phyloP scores from a whole-genome alignment of 2,329 filamentous ascomycete genomes.

The Camillea tinctor region DNA sequence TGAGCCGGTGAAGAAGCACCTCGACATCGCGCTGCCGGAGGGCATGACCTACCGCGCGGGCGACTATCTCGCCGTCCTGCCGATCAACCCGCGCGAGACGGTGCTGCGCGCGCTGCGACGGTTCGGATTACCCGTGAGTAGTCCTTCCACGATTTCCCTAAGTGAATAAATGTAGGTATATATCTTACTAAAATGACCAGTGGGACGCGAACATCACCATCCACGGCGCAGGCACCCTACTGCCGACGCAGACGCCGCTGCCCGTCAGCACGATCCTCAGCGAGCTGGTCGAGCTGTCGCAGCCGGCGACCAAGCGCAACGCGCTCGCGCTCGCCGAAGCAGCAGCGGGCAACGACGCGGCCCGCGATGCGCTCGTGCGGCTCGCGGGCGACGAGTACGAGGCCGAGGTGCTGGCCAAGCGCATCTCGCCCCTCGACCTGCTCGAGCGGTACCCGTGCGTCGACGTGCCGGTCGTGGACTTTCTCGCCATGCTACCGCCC shows the following conservation, averaged over 20 bases:
- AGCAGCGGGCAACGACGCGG: conserved; percentile 3
- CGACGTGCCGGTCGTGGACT: conserved; percentile 62
- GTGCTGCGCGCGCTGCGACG: conserved; percentile 51
- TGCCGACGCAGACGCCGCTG: conserved; percentile 48
- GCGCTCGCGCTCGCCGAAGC: conserved; percentile 30
- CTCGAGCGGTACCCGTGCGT: conserved; percentile 61
- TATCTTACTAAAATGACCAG: too few species aligned
- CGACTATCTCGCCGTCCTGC: conserved; percentile 62
- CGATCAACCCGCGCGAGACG: conserved; percentile 53
- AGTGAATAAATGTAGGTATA: too few species aligned
- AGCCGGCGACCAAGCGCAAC: conserved; percentile 66
- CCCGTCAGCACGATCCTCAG: conserved; percentile 58
- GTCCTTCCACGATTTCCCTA: too few species aligned
- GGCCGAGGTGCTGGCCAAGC: conserved; percentile 45
- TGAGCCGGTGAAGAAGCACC: conserved; percentile 45
- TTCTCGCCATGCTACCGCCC: conserved; percentile 68
- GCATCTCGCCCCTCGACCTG: conserved; percentile 65
- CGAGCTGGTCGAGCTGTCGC: conserved; percentile 69
- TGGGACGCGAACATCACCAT: conserved; percentile 66
- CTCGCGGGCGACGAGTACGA: conserved; percentile 48
- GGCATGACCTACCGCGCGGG: conserved; percentile 55
- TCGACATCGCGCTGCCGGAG: conserved; percentile 52
- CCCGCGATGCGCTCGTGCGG: conserved; percentile 39
- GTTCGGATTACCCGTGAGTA: background rate
- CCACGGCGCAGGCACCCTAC: conserved; percentile 13